phyloP scores from a whole-genome alignment of 192 early-diverging fungal genomes.

The Coemansia sp. region DNA sequence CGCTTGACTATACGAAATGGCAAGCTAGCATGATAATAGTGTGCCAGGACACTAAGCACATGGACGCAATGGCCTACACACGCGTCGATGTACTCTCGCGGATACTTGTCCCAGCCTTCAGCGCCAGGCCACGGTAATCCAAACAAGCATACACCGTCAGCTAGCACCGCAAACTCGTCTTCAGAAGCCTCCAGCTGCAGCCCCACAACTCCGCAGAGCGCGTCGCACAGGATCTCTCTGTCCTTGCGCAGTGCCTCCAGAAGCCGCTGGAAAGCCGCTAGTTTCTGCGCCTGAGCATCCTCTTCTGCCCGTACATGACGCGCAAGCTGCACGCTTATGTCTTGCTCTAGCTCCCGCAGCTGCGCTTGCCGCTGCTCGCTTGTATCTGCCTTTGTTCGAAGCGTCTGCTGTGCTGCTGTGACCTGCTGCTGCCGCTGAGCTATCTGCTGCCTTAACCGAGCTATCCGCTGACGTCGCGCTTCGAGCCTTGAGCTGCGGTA shows the following conservation, averaged over 20 bases:
- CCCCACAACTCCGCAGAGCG: conserved; percentile 47
- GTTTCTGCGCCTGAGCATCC: conserved; percentile 8
- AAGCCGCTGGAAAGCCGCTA: conserved; percentile 12
- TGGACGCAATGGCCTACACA: conserved; percentile 50
- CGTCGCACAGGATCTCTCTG: conserved; percentile 31
- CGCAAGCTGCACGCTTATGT: background rate
- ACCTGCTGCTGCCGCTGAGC: conserved; percentile 34
- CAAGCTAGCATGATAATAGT: conserved; percentile 42
- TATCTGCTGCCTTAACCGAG: conserved; percentile 24
- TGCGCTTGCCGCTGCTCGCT: conserved; percentile 9
- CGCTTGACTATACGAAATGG: conserved; percentile 46
- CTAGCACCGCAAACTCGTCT: conserved; percentile 27
- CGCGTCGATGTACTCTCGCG: conserved; percentile 52
- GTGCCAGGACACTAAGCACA: conserved; percentile 43
- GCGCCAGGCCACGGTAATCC: conserved; percentile 51
- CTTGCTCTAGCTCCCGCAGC: conserved; percentile 11
- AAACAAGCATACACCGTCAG: conserved; percentile 33
- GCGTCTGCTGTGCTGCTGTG: conserved; percentile 18
- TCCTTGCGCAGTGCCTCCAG: conserved; percentile 24
- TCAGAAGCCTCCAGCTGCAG: conserved; percentile 29
- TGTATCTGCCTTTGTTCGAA: conserved; percentile 3
- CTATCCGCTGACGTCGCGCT: conserved; percentile 26
- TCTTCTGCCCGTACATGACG: conserved; percentile 2
- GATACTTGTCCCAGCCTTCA: conserved; percentile 52
- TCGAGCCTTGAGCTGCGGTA: conserved; percentile 27